Base-by-base conservation (phyloP, 2,329 filamentous ascomycete species). In the Arthrobotrys pseudoclavata region DNA sequence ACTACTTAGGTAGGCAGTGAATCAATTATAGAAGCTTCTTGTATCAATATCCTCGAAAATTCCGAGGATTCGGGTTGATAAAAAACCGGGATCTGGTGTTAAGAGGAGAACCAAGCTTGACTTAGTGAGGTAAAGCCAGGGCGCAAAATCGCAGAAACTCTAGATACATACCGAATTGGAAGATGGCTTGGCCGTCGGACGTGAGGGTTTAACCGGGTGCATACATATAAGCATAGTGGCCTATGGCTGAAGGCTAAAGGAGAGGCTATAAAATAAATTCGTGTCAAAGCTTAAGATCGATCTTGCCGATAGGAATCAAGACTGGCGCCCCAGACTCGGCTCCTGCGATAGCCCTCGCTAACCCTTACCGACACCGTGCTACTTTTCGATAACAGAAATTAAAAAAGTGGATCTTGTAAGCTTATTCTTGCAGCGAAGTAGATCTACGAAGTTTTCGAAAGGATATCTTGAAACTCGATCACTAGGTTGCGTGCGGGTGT, bases 101-200 rank as follows among this genome's bases (percentile, higher is more conserved):
- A 20, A 18, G 7, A 40, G 37, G 37, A 5, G 13, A 40, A 40
- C 9, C 37, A 15, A n/a, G n/a, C 42, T 18, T 20, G 42, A 18
- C 15, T 45, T 45, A 20, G 42, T 45, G 3, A 20, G 20, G 42
- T 45, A 45, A 20, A 20, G 42, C 15, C 42, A 20, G 42, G 42
- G 42, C 42, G 6, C n/a, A 45, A 45, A 20, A 18, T 45, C 15
- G 4, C n/a, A 18, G 42, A 45, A 20, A 45, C n/a, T 10, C 9
- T 45, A 45, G 42, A 45, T 45, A 45, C 42, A 20, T 45, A 45
- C 42, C 42, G 42, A n/a, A 45, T 45, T 45, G 5, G 42, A 45
- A n/a, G 6, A 12, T 45, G 4, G 3, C 42, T 20, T 45, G 42
- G 42, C 18, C 4, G 15, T 7, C 10, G 18, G 42, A n/a, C n/a